Conservation (phyloP, 2,329 filamentous ascomycete genomes). For the Trematosphaeria pertusa region DNA sequence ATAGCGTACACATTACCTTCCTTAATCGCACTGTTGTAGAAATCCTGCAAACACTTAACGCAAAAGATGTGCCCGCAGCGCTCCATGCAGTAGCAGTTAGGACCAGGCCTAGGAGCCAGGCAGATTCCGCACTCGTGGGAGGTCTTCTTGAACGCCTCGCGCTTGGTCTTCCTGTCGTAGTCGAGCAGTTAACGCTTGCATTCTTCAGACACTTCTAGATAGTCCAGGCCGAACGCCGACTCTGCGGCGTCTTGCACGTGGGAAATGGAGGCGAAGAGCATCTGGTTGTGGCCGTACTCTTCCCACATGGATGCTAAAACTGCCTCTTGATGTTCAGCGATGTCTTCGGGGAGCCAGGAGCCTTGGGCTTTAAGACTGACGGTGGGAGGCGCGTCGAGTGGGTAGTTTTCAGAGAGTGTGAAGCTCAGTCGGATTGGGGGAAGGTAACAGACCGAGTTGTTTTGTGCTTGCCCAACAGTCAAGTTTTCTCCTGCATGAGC, state of each 20-base stretch:
- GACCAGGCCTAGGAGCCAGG: slow-evolving; percentile 85
- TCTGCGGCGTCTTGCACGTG: slow-evolving; percentile 62
- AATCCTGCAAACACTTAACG: slow-evolving; percentile 78
- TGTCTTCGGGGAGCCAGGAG: slow-evolving; percentile 50
- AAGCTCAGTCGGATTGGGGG: no score
- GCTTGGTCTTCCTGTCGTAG: slow-evolving; percentile 75
- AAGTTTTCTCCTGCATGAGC: not conserved
- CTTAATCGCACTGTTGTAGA: slow-evolving; percentile 82
- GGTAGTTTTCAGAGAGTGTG: no score
- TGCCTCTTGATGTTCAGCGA: slow-evolving; percentile 51
- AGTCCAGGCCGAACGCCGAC: slow-evolving; percentile 56
- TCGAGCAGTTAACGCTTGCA: slow-evolving; percentile 66
- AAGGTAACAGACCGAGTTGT: not conserved
- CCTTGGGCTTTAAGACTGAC: slow-evolving; percentile 23
- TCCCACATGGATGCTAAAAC: slow-evolving; percentile 61
- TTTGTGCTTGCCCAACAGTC: not conserved
- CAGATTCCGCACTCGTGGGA: slow-evolving; percentile 88
- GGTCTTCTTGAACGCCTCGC: slow-evolving; percentile 74
- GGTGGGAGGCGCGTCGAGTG: not conserved
- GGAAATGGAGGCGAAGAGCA: slow-evolving; percentile 64
- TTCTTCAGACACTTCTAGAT: slow-evolving; percentile 34
- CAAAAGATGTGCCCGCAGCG: slow-evolving; percentile 78
- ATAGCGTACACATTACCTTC: slow-evolving; percentile 80
- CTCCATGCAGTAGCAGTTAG: slow-evolving; percentile 68
- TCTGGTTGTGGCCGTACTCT: slow-evolving; percentile 60